Percentiles rank a stretch among this genome's conserved stretches.
Conservation (phyloP, 768 basidiomycete species). For the Suillus cothurnatus region DNA sequence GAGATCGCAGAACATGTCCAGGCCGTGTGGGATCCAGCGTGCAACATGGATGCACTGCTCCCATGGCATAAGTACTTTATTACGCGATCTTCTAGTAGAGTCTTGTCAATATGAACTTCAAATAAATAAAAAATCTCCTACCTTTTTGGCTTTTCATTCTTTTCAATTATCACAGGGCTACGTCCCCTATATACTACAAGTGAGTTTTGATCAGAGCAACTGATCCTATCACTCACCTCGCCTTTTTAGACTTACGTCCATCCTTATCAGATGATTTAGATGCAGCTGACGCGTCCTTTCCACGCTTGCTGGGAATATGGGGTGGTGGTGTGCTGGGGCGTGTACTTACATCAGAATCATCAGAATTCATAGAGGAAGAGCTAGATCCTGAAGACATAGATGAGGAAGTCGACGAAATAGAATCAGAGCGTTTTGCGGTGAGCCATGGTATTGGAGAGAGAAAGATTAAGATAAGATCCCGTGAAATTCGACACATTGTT, state of each 20-base stretch:
- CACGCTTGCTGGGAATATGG: background rate
- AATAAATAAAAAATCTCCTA: background rate
- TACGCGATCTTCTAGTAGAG: background rate
- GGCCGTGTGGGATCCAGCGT: constrained; percentile 7
- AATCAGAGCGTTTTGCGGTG: background rate
- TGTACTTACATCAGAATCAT: background rate
- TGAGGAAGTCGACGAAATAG: background rate
- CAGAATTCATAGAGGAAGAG: background rate
- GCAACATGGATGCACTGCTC: constrained; percentile 11
- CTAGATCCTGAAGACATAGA: background rate
- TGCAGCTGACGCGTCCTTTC: background rate
- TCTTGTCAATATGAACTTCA: background rate
- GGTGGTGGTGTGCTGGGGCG: background rate
- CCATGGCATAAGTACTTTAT: background rate
- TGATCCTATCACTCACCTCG: background rate
- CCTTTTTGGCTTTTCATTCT: background rate
- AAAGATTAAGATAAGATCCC: background rate
- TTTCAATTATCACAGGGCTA: background rate
- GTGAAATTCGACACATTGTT: too few species aligned
- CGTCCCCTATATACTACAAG: background rate
- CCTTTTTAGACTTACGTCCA: background rate
- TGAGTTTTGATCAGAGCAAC: background rate
- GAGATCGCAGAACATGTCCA: constrained; percentile 13
- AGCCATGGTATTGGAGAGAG: background rate
- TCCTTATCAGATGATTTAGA: background rate